Evolutionary conservation across 2,329 filamentous ascomycete species (phyloP).

Genomic region (Teratosphaeria destructans): DNA sequence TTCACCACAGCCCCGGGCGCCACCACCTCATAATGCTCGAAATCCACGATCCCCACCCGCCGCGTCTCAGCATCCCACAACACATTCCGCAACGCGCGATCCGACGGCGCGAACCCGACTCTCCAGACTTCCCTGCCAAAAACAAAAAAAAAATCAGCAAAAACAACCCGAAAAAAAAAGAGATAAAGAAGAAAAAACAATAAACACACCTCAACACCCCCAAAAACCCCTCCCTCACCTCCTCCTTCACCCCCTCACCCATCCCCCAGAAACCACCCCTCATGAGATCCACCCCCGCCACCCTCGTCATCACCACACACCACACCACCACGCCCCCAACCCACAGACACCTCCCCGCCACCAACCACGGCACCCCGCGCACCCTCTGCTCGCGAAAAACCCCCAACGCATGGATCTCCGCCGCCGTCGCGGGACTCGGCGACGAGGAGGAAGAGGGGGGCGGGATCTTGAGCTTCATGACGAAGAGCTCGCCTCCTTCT

Average conservation of each 20-base stretch:
- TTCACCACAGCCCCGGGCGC: conserved; percentile 13
- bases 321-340: conserved; percentile 5
- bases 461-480: conserved; percentile 25
- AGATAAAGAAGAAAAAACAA: too few species aligned
- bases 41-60: conserved; percentile 20
- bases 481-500: conserved; percentile 2
- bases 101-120: conserved; percentile 20
- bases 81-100: conserved; percentile 23
- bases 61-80: conserved; percentile 16
- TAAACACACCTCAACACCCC: conserved; percentile 12
- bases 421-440: conserved; percentile 15
- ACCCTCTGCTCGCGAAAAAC: conserved; percentile 11
- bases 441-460: background rate
- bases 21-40: conserved; percentile 19
- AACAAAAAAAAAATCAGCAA: background rate
- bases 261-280: conserved; percentile 21
- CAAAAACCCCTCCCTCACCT: conserved; percentile 17
- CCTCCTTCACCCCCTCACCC: conserved; percentile 7
- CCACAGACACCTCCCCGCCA: conserved; percentile 10
- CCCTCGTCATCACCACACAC: conserved; percentile 20
- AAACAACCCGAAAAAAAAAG: background rate
- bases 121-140: conserved; percentile 13
- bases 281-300: conserved; percentile 20
- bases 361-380: conserved; percentile 15
- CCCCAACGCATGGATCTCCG: conserved; percentile 18